Evolutionary conservation across 768 basidiomycete species (phyloP).

Genomic region (Chlorophyllum brunneum): DNA sequence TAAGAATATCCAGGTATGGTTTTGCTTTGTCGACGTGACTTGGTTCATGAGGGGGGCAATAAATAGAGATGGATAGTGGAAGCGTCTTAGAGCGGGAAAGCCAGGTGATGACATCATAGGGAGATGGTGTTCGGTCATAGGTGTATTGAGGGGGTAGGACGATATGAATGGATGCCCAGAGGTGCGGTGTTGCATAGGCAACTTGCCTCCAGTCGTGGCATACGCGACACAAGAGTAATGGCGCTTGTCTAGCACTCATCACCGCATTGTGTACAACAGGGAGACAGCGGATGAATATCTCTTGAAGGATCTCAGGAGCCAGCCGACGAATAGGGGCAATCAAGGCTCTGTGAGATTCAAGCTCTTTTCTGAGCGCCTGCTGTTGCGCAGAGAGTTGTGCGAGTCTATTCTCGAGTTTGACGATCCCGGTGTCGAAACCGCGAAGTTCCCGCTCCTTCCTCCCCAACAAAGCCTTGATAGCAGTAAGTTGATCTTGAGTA

Average conservation of each 20-base stretch:
- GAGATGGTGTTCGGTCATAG: neutral
- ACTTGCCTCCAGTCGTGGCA: conserved; percentile 18
- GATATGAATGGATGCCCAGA: conserved; percentile 20
- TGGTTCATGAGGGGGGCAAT: no score
- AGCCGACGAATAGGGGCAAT: conserved; percentile 15
- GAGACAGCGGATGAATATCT: conserved; percentile 19
- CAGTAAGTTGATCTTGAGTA: no score
- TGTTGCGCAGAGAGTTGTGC: neutral
- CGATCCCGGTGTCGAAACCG: neutral
- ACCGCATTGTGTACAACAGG: conserved; percentile 12
- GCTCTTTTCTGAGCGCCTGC: neutral
- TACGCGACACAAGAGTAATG: conserved; percentile 16
- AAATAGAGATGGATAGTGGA: neutral
- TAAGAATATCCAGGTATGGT: neutral
- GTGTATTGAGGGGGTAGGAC: neutral
- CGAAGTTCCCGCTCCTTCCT: no score
- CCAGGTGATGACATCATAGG: neutral
- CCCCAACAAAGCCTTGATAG: no score
- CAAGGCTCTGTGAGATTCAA: neutral
- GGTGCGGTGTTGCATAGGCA: conserved; percentile 12
- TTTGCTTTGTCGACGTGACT: no score
- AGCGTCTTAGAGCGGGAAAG: neutral
- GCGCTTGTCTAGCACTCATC: conserved; percentile 12
- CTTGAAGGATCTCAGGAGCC: conserved; percentile 18
- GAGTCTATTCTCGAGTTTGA: neutral